These are phyloP conservation scores for Beauveria scarabaeidicola DNA, from an alignment of 2,329 filamentous ascomycete genomes.

Conservation along the genomic window DNA sequence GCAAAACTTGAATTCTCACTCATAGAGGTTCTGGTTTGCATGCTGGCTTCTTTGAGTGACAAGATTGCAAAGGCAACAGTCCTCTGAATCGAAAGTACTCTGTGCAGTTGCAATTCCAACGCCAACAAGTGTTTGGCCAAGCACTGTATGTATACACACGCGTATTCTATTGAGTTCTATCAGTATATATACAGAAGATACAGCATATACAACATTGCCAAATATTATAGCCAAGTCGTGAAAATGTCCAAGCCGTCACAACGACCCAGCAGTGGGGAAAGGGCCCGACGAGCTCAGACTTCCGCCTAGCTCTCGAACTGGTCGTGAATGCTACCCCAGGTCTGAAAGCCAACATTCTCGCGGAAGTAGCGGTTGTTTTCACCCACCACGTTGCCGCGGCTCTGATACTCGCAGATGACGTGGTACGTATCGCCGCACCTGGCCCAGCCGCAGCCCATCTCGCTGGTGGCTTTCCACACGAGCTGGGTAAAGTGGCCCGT, in stretches of 20 bases:
- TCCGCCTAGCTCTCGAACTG: neutral
- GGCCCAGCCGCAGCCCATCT: constrained; percentile 19
- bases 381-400: constrained; percentile 11
- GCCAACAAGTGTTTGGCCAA: no score
- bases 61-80: no score
- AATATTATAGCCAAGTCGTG: neutral
- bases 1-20: no score
- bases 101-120: no score
- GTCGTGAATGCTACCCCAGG: neutral
- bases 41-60: no score
- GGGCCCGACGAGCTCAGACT: neutral
- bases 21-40: no score
- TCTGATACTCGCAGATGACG: constrained; percentile 14
- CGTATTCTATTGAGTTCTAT: no score
- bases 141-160: no score
- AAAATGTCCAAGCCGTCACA: neutral
- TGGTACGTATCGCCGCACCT: constrained; percentile 9
- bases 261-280: neutral
- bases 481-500: constrained; percentile 24
- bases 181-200: neutral
- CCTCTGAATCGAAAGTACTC: no score
- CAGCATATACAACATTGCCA: neutral
- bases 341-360: constrained; percentile 10
- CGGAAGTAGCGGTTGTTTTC: constrained; percentile 1
- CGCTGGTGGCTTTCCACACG: constrained; percentile 21